Conservation (phyloP, 1,284 basidiomycete species). For the Ceratobasidium sp. region DNA sequence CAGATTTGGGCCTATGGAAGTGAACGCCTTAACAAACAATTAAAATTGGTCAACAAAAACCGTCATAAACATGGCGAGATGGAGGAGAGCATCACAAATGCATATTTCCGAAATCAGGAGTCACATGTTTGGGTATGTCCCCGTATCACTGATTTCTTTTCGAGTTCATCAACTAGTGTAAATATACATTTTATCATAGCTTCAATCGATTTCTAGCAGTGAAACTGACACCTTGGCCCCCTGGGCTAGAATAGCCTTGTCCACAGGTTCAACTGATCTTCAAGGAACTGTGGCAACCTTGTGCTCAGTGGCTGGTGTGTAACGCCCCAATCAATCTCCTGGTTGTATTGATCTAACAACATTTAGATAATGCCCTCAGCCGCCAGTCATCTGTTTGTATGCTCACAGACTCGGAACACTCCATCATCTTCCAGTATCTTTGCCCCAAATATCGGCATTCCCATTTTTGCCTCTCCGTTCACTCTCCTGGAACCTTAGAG, state of each 20-base stretch:
- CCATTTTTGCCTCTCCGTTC: conserved; percentile 15
- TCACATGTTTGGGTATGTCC: background rate
- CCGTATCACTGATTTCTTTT: background rate
- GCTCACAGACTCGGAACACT: background rate
- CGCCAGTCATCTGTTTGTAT: background rate
- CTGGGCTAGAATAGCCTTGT: too few relatives aligned
- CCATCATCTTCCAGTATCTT: conserved; percentile 6
- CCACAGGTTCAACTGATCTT: too few relatives aligned
- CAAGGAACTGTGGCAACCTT: too few relatives aligned
- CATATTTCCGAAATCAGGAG: conserved; percentile 10
- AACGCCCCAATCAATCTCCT: too few relatives aligned
- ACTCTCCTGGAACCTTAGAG: conserved; percentile 4
- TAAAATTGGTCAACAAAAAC: conserved; percentile 15
- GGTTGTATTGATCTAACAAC: too few relatives aligned
- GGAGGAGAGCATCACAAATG: conserved; percentile 18
- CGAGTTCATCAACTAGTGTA: background rate
- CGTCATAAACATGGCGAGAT: conserved; percentile 4
- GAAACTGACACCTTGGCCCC: too few relatives aligned
- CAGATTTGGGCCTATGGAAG: conserved; percentile 27
- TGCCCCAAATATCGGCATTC: conserved; percentile 1
- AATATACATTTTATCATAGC: background rate
- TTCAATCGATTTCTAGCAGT: too few relatives aligned
- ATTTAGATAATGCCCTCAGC: too few relatives aligned
- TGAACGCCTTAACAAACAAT: conserved; percentile 15
- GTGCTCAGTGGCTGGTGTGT: too few relatives aligned